Evolutionary conservation across 139 green algal species (phyloP).

Genomic region (Asterochloris erici): DNA sequence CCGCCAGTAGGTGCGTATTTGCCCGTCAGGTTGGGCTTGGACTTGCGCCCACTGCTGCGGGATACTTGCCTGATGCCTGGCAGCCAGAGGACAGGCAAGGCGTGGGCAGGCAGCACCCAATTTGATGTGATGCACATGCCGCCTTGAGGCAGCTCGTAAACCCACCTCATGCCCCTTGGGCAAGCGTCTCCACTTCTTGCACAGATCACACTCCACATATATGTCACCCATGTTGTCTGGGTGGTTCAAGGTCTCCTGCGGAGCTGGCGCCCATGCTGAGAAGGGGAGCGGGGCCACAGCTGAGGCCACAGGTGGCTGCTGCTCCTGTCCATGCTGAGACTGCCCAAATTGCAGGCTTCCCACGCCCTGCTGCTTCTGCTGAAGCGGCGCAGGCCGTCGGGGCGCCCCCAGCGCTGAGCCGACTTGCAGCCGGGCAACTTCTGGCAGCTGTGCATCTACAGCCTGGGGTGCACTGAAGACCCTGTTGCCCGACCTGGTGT

Average conservation of each 20-base stretch:
- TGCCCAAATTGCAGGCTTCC: no score
- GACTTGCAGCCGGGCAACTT: no score
- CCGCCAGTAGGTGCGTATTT: not conserved
- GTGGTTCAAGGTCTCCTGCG: not conserved
- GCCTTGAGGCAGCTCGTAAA: not conserved
- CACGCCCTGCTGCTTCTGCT: no score
- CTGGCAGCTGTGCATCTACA: no score
- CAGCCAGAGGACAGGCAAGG: not conserved
- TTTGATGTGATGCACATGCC: not conserved
- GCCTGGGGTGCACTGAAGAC: no score
- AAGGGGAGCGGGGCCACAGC: not conserved
- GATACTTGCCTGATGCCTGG: not conserved
- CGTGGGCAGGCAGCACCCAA: not conserved
- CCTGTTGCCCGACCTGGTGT: no score
- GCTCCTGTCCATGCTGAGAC: no score
- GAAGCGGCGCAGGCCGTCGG: no score
- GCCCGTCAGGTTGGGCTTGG: not conserved
- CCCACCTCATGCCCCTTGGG: slow-evolving; percentile 24
- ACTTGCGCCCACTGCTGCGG: not conserved
- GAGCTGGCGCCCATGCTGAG: not conserved
- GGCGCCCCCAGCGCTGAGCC: no score
- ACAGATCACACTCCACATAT: slow-evolving; percentile 71
- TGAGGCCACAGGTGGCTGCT: no score
- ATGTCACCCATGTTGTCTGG: not conserved
- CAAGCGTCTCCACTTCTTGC: slow-evolving; percentile 70